Evolutionary conservation across 768 basidiomycete species (phyloP).

Genomic region (Paxillus involutus): DNA sequence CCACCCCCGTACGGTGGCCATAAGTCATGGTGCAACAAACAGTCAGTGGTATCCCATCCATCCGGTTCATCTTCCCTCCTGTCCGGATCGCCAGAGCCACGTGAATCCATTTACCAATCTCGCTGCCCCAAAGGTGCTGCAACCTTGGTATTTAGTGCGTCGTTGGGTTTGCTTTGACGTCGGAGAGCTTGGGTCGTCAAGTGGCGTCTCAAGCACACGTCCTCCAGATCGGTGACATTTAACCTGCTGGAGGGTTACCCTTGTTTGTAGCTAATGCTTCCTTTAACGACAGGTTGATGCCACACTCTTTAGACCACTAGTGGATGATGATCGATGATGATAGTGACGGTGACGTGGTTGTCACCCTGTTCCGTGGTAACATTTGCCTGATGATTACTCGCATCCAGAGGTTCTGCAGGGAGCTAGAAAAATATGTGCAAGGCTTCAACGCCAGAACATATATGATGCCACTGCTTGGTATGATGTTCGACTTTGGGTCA

Average conservation of each 20-base stretch:
- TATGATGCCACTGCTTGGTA: conserved; percentile 20
- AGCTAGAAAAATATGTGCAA: background rate
- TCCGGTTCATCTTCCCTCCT: no score
- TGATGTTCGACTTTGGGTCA: conserved; percentile 18
- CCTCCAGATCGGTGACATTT: background rate
- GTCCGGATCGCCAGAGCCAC: no score
- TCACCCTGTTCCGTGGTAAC: background rate
- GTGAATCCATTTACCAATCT: no score
- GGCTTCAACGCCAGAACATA: conserved; percentile 20
- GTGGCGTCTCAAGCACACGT: no score
- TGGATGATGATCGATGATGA: background rate
- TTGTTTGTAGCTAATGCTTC: background rate
- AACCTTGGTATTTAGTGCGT: no score
- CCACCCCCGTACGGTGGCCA: no score
- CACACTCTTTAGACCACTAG: background rate
- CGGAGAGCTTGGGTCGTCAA: no score
- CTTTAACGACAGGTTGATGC: background rate
- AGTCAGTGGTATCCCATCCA: no score
- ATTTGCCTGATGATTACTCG: background rate
- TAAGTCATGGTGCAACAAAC: no score
- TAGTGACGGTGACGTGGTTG: background rate
- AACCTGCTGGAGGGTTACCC: background rate
- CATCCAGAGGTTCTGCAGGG: background rate
- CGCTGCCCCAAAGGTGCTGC: no score
- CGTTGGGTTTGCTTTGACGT: no score